Evolutionary conservation across 148 eudicot species (phyloP), one percentile per base, ranked within the genome.

Genomic region (Oxyria digyna): DNA sequence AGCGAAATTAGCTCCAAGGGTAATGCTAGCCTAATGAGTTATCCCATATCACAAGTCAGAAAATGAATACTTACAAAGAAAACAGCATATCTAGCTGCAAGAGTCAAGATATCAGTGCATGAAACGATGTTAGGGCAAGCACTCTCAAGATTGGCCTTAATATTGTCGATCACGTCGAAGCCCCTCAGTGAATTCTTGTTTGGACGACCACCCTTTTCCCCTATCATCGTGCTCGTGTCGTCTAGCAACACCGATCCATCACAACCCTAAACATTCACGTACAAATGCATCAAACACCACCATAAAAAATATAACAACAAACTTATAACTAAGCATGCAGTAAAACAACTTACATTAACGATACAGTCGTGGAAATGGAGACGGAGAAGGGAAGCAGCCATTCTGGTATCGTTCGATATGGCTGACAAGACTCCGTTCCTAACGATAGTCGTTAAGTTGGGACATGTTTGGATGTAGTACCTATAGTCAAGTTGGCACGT

Each of bases 361-460:
- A 88, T 78, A 50, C 90, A 86, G 70, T 88, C 95, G 67, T 88
- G 90, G 78, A 88, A 88, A 70, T 85, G 90, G 54, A 88, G 79
- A 43, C 95, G 95, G 31, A 88, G 73, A 46, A 88, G 84, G 42
- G 95, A 88, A 49, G 95, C 95, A 4, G 85, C 87, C 83, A 86
- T 86, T 62, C 95, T 79, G 64, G 90, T 85, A 6, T 88, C 90
- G 43, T 86, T 88, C 4, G 80, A 48, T 35, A 88, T 74, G 54
- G 88, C 95, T 0, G 87, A 81, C 81, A 71, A 69, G 21, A 85
- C 79, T 31, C 78, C 80, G 11, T 62, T 72, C 74, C 90, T 74
- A 21, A 88, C 87, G 11, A 88, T 82, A 24, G 48, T 81, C 17
- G 81, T 40, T 43, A 88, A 72, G 79, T 74, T 75, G 0, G 95